These are phyloP conservation scores for Paramecium pentaurelia DNA, from an alignment of 73 alveolate species.

Conservation along the genomic window DNA sequence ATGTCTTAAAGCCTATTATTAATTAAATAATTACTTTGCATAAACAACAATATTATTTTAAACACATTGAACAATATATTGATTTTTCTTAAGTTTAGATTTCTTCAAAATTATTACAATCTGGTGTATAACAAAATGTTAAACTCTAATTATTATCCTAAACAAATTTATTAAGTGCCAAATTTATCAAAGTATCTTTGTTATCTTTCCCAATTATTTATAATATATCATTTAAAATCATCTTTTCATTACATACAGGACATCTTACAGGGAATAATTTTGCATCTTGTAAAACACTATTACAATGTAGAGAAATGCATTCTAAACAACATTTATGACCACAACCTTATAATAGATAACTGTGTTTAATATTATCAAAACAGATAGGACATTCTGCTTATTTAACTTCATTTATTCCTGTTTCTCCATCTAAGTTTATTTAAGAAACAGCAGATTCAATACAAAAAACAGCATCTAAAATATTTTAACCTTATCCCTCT, in stretches of 20 bases:
- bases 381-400: neutral
- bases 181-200: neutral
- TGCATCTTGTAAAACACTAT: neutral
- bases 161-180: constrained; percentile 12
- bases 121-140: constrained; percentile 10
- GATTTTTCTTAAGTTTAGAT: neutral
- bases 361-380: constrained; percentile 6
- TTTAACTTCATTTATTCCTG: neutral
- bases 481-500: neutral
- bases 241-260: neutral
- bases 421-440: neutral
- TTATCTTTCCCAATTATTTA: neutral
- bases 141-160: neutral
- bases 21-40: neutral
- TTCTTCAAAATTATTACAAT: neutral
- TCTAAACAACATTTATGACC: constrained; percentile 15
- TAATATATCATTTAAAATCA: neutral
- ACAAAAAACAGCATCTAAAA: neutral
- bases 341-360: constrained; percentile 5
- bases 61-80: neutral
- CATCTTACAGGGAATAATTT: neutral
- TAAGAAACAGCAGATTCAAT: neutral
- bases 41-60: neutral
- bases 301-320: neutral
- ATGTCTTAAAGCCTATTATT: neutral